Conservation (phyloP, 2,329 filamentous ascomycete genomes). For the Nemania diffusa region DNA sequence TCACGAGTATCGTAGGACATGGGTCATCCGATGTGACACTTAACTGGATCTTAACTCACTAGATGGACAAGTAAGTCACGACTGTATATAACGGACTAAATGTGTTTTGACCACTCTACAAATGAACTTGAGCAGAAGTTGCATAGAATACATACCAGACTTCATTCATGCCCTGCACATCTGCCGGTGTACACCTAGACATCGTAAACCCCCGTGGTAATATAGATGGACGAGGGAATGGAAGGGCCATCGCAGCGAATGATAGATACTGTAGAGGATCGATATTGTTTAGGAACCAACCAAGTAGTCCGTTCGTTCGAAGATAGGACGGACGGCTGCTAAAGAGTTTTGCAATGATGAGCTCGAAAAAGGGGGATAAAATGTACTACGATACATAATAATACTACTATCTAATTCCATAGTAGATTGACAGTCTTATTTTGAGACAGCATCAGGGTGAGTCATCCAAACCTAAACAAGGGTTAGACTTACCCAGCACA, state of each 20-base stretch:
- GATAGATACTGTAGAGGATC: not conserved
- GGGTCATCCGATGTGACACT: not conserved
- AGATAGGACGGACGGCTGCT: not conserved
- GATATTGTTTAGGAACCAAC: not conserved
- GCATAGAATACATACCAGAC: constrained; percentile 39
- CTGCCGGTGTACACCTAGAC: constrained; percentile 41
- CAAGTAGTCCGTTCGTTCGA: not conserved
- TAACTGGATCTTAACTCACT: constrained; percentile 14
- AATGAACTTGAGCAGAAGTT: not conserved
- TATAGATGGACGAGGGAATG: constrained; percentile 27
- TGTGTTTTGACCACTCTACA: not conserved
- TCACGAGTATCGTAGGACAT: not conserved
- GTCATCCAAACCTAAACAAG: not conserved
- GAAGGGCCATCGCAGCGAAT: constrained; percentile 17
- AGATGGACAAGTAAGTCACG: not conserved
- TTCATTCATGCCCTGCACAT: constrained; percentile 39
- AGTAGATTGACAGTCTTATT: not conserved
- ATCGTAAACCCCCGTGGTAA: constrained; percentile 40
- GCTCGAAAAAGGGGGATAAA: not conserved
- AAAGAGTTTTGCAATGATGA: not conserved
- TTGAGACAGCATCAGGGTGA: not conserved
- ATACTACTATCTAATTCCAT: not conserved
- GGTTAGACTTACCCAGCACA: no score
- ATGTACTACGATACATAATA: not conserved
- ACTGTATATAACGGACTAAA: not conserved